Conservation (phyloP, 192 early-diverging fungal genomes). For the Rhizophagus clarus region DNA sequence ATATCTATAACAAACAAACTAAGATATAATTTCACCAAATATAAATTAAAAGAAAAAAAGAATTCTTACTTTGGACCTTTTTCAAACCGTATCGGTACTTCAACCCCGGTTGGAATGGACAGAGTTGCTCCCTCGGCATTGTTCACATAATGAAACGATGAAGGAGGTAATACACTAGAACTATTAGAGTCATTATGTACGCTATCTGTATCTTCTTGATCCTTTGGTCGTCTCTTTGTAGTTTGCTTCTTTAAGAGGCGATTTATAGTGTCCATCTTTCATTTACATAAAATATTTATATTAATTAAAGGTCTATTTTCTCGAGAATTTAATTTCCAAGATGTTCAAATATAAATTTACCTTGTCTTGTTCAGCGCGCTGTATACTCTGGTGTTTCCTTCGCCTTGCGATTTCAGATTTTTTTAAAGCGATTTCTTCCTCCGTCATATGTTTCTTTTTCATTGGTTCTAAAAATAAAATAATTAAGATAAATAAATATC, state of each 20-base stretch:
- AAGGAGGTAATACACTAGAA: background rate
- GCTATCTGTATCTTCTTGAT: constrained; percentile 62
- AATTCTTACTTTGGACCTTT: constrained; percentile 35
- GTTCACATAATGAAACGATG: constrained; percentile 44
- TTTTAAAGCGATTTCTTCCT: constrained; percentile 70
- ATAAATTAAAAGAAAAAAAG: too few relatives aligned
- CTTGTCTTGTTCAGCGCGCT: constrained; percentile 76
- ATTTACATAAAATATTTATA: background rate
- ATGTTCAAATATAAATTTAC: constrained; percentile 29
- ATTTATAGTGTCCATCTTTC: constrained; percentile 73
- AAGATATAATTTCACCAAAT: background rate
- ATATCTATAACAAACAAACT: constrained; percentile 42
- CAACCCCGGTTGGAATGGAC: constrained; percentile 38
- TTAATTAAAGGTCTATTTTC: background rate
- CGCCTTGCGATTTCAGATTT: constrained; percentile 74
- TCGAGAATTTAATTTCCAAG: background rate
- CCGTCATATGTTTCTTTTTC: constrained; percentile 62
- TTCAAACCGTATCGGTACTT: constrained; percentile 23
- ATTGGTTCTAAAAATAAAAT: constrained; percentile 52
- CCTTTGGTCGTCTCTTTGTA: constrained; percentile 63
- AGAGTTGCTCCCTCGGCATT: constrained; percentile 43
- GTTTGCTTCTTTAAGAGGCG: constrained; percentile 81
- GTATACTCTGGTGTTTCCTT: constrained; percentile 77
- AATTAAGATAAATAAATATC: background rate
- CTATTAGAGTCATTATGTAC: constrained; percentile 34